phyloP scores from a whole-genome alignment of 179 eudicot genomes.

The Amaranthus tricolor region DNA sequence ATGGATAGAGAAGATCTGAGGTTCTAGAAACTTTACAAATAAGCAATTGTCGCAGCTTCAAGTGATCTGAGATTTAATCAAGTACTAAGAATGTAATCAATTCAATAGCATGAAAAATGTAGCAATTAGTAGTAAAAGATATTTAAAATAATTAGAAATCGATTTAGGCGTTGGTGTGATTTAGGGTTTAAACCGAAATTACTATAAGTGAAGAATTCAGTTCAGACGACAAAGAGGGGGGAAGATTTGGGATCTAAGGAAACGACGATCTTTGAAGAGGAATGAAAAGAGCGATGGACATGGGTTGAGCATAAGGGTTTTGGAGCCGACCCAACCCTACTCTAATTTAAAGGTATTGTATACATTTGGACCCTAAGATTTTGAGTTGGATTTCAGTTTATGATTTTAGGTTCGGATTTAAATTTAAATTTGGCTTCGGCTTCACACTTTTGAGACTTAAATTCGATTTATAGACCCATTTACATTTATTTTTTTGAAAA shows the following conservation, averaged over 20 bases:
- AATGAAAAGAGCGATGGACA: not conserved
- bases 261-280: not conserved
- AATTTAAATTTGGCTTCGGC: too few species aligned
- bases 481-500: too few species aligned
- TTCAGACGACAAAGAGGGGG: not conserved
- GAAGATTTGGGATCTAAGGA: not conserved
- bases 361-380: too few species aligned
- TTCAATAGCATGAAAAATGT: not conserved
- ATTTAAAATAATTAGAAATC: not conserved
- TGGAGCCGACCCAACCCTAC: too few species aligned
- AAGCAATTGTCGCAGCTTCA: not conserved
- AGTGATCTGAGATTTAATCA: not conserved
- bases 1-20: conserved; percentile 3
- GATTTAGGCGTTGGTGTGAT: not conserved
- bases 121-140: not conserved
- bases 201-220: not conserved
- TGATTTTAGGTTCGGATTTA: too few species aligned
- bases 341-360: too few species aligned
- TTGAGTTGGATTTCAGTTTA: too few species aligned
- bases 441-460: too few species aligned
- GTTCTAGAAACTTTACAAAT: not conserved
- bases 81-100: not conserved
- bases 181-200: conserved; percentile 8
- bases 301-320: too few species aligned
- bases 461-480: too few species aligned